Evolutionary conservation across 352 stramenopile species (phyloP).

Genomic region (Stephanocyclus meneghinianus): DNA sequence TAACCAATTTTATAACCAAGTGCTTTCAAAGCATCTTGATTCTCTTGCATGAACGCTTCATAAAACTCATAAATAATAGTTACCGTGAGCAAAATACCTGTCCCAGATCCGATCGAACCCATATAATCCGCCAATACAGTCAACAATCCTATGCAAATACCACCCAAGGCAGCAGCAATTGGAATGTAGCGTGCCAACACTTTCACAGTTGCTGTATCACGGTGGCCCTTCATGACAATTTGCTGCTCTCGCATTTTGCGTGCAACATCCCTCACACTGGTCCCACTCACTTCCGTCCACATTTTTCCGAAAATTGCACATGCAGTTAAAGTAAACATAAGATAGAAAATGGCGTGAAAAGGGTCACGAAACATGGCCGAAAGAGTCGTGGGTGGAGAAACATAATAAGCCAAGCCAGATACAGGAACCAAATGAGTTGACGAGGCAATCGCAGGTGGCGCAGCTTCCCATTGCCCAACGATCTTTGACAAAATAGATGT

Average conservation of each 20-base stretch:
- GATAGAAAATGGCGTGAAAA: conserved; percentile 98
- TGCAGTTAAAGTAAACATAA: conserved; percentile 96
- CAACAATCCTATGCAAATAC: conserved; percentile 98
- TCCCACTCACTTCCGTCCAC: conserved; percentile 99
- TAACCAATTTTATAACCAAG: conserved; percentile 7
- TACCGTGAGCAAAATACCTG: conserved; percentile 96
- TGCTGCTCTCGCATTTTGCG: conserved; percentile 98
- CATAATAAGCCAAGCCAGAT: conserved; percentile 95
- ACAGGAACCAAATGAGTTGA: conserved; percentile 89
- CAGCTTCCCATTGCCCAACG: conserved; percentile 94
- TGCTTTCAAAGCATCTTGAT: conserved; percentile 23
- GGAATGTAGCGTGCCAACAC: conserved; percentile 99
- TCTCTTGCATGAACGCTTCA: conserved; percentile 93
- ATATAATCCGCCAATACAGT: conserved; percentile 97
- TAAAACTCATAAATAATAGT: conserved; percentile 99
- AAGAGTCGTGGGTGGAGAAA: conserved; percentile 92
- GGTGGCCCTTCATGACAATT: conserved; percentile 99
- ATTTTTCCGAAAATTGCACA: conserved; percentile 99
- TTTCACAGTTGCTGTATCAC: conserved; percentile 93
- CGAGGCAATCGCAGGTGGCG: conserved; percentile 86
- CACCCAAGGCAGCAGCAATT: conserved; percentile 96
- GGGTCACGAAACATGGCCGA: conserved; percentile 96
- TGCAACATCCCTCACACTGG: conserved; percentile 94
- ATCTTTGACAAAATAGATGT: conserved; percentile 96
- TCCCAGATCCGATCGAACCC: conserved; percentile 91